Conservation (phyloP, 306 rosid species). For the Vigna radiata region DNA sequence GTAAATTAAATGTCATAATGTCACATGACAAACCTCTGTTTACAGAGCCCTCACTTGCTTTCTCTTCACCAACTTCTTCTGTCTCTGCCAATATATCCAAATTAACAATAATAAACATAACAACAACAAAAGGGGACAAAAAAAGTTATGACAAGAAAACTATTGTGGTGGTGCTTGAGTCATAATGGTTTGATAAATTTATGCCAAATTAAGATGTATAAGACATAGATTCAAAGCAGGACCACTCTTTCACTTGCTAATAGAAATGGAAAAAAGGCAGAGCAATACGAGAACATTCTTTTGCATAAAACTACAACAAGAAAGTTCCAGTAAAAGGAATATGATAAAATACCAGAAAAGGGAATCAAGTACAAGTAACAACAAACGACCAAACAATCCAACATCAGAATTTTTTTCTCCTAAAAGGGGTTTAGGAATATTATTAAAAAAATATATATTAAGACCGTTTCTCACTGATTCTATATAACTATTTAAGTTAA, state of each 20-base stretch:
- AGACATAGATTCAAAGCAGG: conserved; percentile 18
- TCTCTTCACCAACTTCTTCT: conserved; percentile 54
- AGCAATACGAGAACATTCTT: conserved; percentile 8
- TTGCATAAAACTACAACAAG: background rate
- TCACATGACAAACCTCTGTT: conserved; percentile 61
- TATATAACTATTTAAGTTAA: background rate
- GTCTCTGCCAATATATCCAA: conserved; percentile 47
- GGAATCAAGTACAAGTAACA: background rate
- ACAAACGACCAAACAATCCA: background rate
- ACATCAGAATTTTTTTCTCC: too few relatives aligned
- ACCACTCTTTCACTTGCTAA: background rate
- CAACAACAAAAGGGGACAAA: background rate
- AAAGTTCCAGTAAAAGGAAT: conserved; percentile 24
- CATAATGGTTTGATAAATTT: background rate
- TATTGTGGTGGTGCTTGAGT: background rate
- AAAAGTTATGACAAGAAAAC: background rate
- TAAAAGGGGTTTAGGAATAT: background rate
- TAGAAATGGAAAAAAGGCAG: background rate
- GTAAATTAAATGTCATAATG: background rate
- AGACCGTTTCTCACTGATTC: background rate
- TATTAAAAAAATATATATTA: background rate
- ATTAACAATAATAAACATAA: conserved; percentile 29
- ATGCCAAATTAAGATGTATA: background rate
- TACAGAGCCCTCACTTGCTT: conserved; percentile 58
- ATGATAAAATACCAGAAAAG: conserved; percentile 9